These are phyloP conservation scores for Penicillium sp. DNA, from an alignment of 2,329 filamentous ascomycete species.

Conservation along the genomic window DNA sequence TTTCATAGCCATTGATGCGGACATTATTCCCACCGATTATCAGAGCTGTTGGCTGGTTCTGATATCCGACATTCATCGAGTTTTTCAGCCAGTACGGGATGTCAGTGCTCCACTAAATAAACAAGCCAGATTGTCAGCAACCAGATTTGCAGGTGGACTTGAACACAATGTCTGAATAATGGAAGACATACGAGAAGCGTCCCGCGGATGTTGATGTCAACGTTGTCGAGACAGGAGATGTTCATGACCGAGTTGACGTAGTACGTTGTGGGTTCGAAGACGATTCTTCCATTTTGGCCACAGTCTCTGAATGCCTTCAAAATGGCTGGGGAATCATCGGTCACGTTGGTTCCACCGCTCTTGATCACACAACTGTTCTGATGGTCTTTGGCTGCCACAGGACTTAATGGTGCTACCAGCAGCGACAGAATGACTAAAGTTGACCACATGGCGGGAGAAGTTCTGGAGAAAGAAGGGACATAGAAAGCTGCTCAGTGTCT, in stretches of 20 bases:
- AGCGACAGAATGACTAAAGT: neutral
- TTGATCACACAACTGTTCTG: neutral
- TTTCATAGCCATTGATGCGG: slow-evolving; percentile 48
- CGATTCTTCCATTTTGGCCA: slow-evolving; percentile 49
- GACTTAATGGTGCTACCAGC: neutral
- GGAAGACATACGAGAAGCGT: slow-evolving; percentile 43
- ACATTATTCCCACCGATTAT: slow-evolving; percentile 51
- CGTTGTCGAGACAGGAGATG: slow-evolving; percentile 46
- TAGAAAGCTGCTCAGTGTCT: no score
- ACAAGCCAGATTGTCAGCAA: neutral
- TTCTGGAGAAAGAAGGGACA: no score
- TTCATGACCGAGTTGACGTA: slow-evolving; percentile 52
- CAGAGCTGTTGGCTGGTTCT: slow-evolving; percentile 52
- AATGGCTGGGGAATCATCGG: slow-evolving; percentile 53
- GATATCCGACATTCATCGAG: slow-evolving; percentile 49
- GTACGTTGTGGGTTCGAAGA: slow-evolving; percentile 51
- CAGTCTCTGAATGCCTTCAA: slow-evolving; percentile 51
- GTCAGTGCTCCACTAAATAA: slow-evolving; percentile 33
- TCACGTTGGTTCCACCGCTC: neutral
- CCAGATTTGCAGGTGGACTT: no score
- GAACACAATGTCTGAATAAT: no score
- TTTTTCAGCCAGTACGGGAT: slow-evolving; percentile 50
- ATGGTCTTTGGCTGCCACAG: neutral
- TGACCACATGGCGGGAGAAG: no score
- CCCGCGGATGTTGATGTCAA: slow-evolving; percentile 49